phyloP scores from a whole-genome alignment of 768 basidiomycete species.

The Albatrellus ellisii region DNA sequence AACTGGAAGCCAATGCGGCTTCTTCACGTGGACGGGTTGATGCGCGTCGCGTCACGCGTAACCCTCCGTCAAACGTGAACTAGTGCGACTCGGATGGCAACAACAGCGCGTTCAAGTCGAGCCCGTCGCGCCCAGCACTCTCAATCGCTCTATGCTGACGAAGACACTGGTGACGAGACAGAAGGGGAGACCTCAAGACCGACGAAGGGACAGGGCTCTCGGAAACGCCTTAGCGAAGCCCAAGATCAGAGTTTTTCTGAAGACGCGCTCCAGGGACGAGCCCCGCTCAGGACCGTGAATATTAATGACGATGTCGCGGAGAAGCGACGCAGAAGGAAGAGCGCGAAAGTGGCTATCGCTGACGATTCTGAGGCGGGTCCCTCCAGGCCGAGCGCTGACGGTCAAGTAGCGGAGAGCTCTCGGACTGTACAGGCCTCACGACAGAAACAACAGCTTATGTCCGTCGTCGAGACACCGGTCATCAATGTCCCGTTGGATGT shows the following conservation, averaged over 20 bases:
- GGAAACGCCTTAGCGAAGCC: conserved; percentile 50
- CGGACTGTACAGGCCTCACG: conserved; percentile 22
- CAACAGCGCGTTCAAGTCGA: conserved; percentile 6
- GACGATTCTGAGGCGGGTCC: conserved; percentile 47
- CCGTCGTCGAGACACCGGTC: conserved; percentile 41
- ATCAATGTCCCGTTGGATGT: conserved; percentile 63
- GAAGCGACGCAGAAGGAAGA: conserved; percentile 72
- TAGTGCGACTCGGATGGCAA: conserved; percentile 4
- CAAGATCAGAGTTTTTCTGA: conserved; percentile 33
- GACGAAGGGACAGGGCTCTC: conserved; percentile 4
- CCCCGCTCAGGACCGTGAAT: conserved; percentile 27
- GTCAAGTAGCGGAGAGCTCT: conserved; percentile 26
- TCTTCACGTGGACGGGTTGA: conserved; percentile 3
- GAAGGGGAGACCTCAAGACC: conserved; percentile 15
- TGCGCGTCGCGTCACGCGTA: conserved; percentile 14
- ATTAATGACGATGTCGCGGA: conserved; percentile 82
- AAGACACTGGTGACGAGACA: conserved; percentile 17
- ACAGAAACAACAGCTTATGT: conserved; percentile 48
- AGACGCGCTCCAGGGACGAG: conserved; percentile 20
- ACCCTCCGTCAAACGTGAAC: conserved; percentile 4
- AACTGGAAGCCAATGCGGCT: too few species aligned
- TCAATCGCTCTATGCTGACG: conserved; percentile 11
- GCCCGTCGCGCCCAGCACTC: conserved; percentile 1
- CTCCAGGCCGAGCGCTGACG: conserved; percentile 30
- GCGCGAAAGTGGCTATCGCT: conserved; percentile 42